These are phyloP conservation scores for Zanthoxylum bungeanum DNA, from an alignment of 345 rosid species.

Conservation along the genomic window DNA sequence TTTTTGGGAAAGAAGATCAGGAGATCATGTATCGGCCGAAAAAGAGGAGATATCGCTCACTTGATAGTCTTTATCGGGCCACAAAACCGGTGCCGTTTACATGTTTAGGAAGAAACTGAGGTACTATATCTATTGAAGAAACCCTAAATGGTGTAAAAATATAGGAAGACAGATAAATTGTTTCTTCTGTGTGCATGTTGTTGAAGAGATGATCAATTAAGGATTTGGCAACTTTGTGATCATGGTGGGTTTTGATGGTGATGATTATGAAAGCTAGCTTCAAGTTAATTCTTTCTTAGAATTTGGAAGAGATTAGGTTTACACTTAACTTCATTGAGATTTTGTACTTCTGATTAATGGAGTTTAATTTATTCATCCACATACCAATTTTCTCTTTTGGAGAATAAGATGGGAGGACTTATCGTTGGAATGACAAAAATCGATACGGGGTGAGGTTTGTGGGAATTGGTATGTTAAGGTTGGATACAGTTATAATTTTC, in stretches of 20 bases:
- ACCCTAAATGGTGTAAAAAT: not conserved
- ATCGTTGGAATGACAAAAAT: too few relatives aligned
- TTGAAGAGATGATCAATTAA: not conserved
- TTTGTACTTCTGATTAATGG: too few relatives aligned
- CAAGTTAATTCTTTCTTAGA: not conserved
- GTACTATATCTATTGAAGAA: slow-evolving; percentile 2
- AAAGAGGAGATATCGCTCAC: slow-evolving; percentile 33
- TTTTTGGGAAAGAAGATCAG: slow-evolving; percentile 32
- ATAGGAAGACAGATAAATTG: too few relatives aligned
- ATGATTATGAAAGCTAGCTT: not conserved
- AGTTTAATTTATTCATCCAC: too few relatives aligned
- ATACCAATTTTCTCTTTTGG: too few relatives aligned
- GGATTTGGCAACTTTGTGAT: not conserved
- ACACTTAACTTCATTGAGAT: too few relatives aligned
- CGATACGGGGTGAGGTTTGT: too few relatives aligned
- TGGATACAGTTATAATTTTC: too few relatives aligned
- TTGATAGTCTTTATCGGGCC: slow-evolving; percentile 28
- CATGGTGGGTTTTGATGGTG: too few relatives aligned
- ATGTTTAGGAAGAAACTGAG: not conserved
- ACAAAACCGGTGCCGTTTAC: slow-evolving; percentile 12
- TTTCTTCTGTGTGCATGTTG: not conserved
- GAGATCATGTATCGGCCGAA: slow-evolving; percentile 11
- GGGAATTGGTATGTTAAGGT: too few relatives aligned
- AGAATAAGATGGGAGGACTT: too few relatives aligned
- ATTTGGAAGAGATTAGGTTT: too few relatives aligned